Evolutionary conservation across 2,329 filamentous ascomycete species (phyloP).

Genomic region (Nemania sp.): DNA sequence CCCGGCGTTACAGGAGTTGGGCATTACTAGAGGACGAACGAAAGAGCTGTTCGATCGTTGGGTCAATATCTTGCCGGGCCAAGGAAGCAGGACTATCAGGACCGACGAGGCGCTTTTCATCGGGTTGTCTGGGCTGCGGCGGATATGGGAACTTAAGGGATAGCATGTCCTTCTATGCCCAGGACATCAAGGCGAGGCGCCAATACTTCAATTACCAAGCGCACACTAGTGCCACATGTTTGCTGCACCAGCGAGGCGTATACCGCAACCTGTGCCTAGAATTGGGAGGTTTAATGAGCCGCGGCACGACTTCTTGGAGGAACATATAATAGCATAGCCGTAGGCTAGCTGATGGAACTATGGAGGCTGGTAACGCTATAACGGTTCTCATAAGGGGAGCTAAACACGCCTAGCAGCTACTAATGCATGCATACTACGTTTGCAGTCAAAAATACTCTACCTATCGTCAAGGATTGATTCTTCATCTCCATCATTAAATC

Average conservation of each 20-base stretch:
- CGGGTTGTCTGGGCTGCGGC: slow-evolving; percentile 70
- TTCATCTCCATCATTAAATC: too few relatives aligned
- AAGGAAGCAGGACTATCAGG: slow-evolving; percentile 80
- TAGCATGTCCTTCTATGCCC: neutral
- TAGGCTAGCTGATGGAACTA: too few relatives aligned
- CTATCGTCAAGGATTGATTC: too few relatives aligned
- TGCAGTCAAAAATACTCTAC: neutral
- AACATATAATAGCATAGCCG: too few relatives aligned
- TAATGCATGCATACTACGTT: neutral
- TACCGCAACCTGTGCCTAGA: too few relatives aligned
- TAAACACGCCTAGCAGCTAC: too few relatives aligned
- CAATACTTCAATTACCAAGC: neutral
- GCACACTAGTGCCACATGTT: neutral
- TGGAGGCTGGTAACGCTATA: too few relatives aligned
- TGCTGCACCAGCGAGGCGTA: too few relatives aligned
- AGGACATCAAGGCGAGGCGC: too few relatives aligned
- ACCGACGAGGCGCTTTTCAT: slow-evolving; percentile 85
- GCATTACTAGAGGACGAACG: slow-evolving; percentile 66
- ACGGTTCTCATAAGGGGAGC: too few relatives aligned
- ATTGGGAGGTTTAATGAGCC: neutral
- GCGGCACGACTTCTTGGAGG: too few relatives aligned
- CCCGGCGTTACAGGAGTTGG: slow-evolving; percentile 59
- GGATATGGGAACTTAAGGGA: slow-evolving; percentile 51
- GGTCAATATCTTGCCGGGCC: slow-evolving; percentile 79
- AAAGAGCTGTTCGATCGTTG: slow-evolving; percentile 80